Evolutionary conservation across 2,329 filamentous ascomycete species (phyloP).

Genomic region (Fusarium sp.): DNA sequence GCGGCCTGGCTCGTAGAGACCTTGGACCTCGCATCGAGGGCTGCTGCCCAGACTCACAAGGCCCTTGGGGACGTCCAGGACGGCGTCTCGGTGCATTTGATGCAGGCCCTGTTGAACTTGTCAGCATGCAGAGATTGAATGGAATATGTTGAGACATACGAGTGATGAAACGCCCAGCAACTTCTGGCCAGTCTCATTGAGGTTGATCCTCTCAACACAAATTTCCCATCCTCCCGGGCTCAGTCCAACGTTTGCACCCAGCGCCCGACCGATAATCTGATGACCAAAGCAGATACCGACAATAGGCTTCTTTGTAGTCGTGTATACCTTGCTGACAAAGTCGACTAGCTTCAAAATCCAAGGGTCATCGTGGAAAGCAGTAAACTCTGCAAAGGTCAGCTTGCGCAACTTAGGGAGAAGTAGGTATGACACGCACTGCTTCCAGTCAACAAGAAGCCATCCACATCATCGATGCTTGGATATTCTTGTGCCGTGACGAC

Average conservation of each 20-base stretch:
- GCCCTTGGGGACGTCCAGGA: conserved; percentile 51
- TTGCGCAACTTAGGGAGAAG: not conserved
- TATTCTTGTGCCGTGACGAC: conserved; percentile 46
- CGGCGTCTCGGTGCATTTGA: conserved; percentile 60
- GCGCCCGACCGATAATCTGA: conserved; percentile 57
- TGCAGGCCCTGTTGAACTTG: conserved; percentile 45
- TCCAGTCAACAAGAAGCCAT: conserved; percentile 49
- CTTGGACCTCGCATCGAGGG: conserved; percentile 53
- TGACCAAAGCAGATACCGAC: conserved; percentile 62
- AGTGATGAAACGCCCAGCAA: conserved; percentile 49
- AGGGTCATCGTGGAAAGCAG: conserved; percentile 52
- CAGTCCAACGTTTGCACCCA: conserved; percentile 52
- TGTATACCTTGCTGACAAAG: conserved; percentile 47
- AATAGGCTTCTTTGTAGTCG: conserved; percentile 45
- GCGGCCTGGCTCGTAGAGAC: conserved; percentile 51
- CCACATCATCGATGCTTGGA: conserved; percentile 43
- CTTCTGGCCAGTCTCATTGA: conserved; percentile 52
- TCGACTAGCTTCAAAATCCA: conserved; percentile 56
- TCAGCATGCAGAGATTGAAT: not conserved
- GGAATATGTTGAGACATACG: conserved; percentile 3
- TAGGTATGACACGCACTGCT: conserved; percentile 44
- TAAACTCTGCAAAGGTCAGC: conserved; percentile 41
- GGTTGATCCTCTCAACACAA: conserved; percentile 52
- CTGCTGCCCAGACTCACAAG: conserved; percentile 54
- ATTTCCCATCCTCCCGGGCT: conserved; percentile 57